Evolutionary conservation across 805 yeast genomes (phyloP).

Genomic region (Tetrapisispora iriomotensis): DNA sequence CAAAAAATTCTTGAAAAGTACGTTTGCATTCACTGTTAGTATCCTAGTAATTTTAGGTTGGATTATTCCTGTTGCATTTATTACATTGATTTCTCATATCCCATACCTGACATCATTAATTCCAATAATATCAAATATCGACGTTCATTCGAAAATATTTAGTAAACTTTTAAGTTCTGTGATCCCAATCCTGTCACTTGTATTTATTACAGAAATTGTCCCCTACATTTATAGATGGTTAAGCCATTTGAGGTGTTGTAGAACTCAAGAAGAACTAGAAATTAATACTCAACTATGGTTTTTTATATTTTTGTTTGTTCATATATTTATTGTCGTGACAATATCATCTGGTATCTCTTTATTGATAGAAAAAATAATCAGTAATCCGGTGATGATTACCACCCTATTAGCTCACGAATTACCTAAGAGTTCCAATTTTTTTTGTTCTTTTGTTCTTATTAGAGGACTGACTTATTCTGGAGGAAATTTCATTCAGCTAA

Average conservation of each 20-base stretch:
- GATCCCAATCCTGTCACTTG: conserved; percentile 57
- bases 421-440: conserved; percentile 81
- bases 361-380: conserved; percentile 49
- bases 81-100: conserved; percentile 66
- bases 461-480: conserved; percentile 74
- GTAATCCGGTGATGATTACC: conserved; percentile 66
- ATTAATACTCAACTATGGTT: conserved; percentile 68
- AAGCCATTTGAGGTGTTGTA: conserved; percentile 45
- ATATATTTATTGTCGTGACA: conserved; percentile 75
- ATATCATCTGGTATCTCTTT: conserved; percentile 70
- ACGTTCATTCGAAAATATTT: conserved; percentile 42
- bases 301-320: conserved; percentile 69
- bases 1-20: conserved; percentile 31
- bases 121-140: conserved; percentile 46
- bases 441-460: conserved; percentile 64
- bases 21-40: conserved; percentile 38
- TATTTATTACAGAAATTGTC: conserved; percentile 53
- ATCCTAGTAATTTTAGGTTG: conserved; percentile 50
- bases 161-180: conserved; percentile 50
- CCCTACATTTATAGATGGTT: conserved; percentile 47
- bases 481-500: conserved; percentile 52
- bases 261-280: conserved; percentile 56
- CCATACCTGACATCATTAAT: conserved; percentile 52
- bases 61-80: conserved; percentile 76
- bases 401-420: conserved; percentile 63